Percentiles rank a stretch among this genome's conserved stretches.
phyloP scores from a whole-genome alignment of 192 early-diverging fungal species.

The Backusella liffmaniae region DNA sequence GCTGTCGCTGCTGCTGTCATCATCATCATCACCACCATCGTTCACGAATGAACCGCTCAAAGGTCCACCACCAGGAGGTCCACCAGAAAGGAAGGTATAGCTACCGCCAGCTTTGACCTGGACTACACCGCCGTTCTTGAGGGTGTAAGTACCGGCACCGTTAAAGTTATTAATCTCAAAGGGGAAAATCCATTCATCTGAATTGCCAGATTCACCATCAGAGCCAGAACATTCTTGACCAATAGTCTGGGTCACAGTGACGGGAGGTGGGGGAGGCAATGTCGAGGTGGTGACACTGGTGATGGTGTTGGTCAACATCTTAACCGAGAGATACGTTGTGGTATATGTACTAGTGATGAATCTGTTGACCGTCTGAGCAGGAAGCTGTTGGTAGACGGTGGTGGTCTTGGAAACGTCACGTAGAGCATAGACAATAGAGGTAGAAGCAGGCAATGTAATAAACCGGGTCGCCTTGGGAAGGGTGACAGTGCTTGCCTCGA shows the following conservation, averaged over 20 bases:
- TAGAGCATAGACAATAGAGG: background rate
- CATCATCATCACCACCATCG: background rate
- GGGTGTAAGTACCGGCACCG: background rate
- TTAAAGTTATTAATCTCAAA: background rate
- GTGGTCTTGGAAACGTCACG: background rate
- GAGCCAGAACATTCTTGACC: background rate
- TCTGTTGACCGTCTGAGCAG: background rate
- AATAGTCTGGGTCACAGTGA: background rate
- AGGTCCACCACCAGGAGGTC: background rate
- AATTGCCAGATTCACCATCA: accelerated
- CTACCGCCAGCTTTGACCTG: background rate
- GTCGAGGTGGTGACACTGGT: background rate
- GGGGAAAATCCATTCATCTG: background rate
- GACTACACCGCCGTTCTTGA: background rate
- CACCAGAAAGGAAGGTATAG: background rate
- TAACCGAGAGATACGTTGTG: background rate
- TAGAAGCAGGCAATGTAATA: background rate
- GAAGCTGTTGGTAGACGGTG: background rate
- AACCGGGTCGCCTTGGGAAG: background rate
- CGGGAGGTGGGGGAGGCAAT: background rate
- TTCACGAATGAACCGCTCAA: background rate
- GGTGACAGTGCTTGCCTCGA: background rate
- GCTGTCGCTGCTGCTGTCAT: background rate
- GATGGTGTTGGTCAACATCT: background rate
- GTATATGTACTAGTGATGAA: background rate